Conservation (phyloP, 2,329 filamentous ascomycete species). For the Aspergillus pseudotamarii region DNA sequence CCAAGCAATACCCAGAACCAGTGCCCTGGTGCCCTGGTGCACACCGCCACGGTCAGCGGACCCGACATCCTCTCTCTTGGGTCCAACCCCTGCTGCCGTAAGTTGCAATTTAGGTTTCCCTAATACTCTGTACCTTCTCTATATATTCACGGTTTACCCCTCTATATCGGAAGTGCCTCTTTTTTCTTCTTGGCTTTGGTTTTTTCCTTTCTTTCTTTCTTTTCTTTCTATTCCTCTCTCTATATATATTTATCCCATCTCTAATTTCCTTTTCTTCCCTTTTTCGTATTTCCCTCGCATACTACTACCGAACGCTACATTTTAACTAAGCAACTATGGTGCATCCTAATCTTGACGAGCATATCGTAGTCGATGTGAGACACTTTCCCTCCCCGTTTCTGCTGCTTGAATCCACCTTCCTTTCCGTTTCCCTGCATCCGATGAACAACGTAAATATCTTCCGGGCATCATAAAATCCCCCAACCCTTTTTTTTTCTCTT, state of each 20-base stretch:
- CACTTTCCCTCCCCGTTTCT: background rate
- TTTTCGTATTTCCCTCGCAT: background rate
- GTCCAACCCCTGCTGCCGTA: conserved; percentile 15
- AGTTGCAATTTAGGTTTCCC: background rate
- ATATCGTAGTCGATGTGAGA: conserved; percentile 40
- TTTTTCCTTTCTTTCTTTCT: conserved; percentile 1
- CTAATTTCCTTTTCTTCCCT: background rate
- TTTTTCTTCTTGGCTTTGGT: conserved; percentile 2
- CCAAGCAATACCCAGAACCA: conserved; percentile 17
- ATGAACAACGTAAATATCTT: background rate
- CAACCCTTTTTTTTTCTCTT: background rate
- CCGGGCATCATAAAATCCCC: background rate
- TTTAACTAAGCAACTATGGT: conserved; percentile 24
- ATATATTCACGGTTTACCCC: conserved; percentile 6
- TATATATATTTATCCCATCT: background rate
- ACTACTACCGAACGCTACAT: background rate
- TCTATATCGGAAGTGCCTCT: background rate
- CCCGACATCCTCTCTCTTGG: conserved; percentile 23
- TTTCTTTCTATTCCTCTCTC: background rate
- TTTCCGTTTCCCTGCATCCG: background rate
- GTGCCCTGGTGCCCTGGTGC: conserved; percentile 8
- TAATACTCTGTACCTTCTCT: background rate
- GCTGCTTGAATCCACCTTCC: background rate
- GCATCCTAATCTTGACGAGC: conserved; percentile 32
- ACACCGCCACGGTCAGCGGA: conserved; percentile 15